Evolutionary conservation across 441 rosid genomes (phyloP), one percentile per base, ranked within the genome.

Genomic region (Mallotus japonicus): DNA sequence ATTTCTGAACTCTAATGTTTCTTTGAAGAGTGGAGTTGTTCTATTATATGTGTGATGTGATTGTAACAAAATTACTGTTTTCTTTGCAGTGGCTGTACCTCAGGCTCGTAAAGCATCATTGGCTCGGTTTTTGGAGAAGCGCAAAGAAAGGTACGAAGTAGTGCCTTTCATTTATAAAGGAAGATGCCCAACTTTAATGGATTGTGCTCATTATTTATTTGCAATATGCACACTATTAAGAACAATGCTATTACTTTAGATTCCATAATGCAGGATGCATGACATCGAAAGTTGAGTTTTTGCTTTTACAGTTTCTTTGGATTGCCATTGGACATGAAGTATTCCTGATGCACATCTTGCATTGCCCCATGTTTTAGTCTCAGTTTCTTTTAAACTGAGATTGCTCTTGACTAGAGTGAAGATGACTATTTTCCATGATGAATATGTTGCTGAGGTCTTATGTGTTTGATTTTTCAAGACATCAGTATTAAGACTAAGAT

Each of bases 61-160:
- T 34, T 78, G 12, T 62, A 59, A 71, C 63, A 40, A 72, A 63
- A 51, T 55, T n/a, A 8, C 10, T 32, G 12, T 54, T 46, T 5
- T 8, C 47, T 71, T 47, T 22, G 20, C 73, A 46, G 90, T 61
- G 6, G 86, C 84, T 77, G 87, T 91, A 67, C 98, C 98, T 63
- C 98, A 91, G 82, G 90, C 90, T 65, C 92, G 96, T 3, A 86
- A 87, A 82, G 98, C 97, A 28, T 93, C 98, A 16, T 80, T 93
- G 83, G 92, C 92, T 75, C 79, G 92, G 54, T 93, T 93, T 81
- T 73, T 93, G 85, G 96, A 93, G 85, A 91, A 88, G 83, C 94
- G 98, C 77, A 91, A 89, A 83, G 93, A 89, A 83, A 89, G 97
- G 97, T 90, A 75, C 49, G 78, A 69, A 14, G 19, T 54, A 9